phyloP scores from a whole-genome alignment of 352 stramenopile species.

The Phytopythium litorale region DNA sequence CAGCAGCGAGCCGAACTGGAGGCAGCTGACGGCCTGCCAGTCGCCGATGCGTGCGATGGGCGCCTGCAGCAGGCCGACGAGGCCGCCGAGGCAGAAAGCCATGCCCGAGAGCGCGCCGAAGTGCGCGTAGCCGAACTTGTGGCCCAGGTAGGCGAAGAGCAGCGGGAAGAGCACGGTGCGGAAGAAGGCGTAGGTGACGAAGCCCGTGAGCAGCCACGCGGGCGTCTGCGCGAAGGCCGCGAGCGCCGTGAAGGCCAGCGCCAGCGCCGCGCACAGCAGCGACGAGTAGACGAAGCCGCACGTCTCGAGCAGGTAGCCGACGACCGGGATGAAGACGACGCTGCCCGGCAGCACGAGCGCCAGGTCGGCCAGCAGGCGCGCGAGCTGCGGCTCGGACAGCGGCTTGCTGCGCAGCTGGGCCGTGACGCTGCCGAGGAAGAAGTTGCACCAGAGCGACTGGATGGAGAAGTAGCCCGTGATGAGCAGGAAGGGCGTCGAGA shows the following conservation, averaged over 20 bases:
- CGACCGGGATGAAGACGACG: constrained; percentile 68
- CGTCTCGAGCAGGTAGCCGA: constrained; percentile 67
- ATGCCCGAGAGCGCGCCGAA: constrained; percentile 80
- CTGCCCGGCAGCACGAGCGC: constrained; percentile 63
- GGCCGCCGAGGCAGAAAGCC: constrained; percentile 61
- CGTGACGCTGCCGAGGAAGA: constrained; percentile 73
- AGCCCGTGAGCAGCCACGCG: constrained; percentile 45
- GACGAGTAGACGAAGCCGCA: constrained; percentile 62
- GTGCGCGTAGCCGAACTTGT: constrained; percentile 82
- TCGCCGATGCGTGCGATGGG: constrained; percentile 49
- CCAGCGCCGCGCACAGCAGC: constrained; percentile 35
- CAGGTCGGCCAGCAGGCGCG: constrained; percentile 40
- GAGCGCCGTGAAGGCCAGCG: constrained; percentile 42
- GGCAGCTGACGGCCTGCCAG: constrained; percentile 35
- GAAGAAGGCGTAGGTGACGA: constrained; percentile 77
- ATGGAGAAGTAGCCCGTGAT: constrained; percentile 74
- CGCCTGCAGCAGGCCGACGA: constrained; percentile 62
- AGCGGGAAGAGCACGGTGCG: constrained; percentile 81
- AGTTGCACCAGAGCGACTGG: constrained; percentile 79
- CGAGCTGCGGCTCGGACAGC: constrained; percentile 35
- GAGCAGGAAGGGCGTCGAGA: constrained; percentile 62
- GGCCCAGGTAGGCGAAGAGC: constrained; percentile 76
- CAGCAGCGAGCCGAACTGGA: constrained; percentile 51
- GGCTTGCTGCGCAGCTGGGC: constrained; percentile 49
- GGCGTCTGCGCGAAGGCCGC: constrained; percentile 30